Base-by-base conservation (phyloP, 2,329 filamentous ascomycete genomes). In the Bipolaris bicolor region DNA sequence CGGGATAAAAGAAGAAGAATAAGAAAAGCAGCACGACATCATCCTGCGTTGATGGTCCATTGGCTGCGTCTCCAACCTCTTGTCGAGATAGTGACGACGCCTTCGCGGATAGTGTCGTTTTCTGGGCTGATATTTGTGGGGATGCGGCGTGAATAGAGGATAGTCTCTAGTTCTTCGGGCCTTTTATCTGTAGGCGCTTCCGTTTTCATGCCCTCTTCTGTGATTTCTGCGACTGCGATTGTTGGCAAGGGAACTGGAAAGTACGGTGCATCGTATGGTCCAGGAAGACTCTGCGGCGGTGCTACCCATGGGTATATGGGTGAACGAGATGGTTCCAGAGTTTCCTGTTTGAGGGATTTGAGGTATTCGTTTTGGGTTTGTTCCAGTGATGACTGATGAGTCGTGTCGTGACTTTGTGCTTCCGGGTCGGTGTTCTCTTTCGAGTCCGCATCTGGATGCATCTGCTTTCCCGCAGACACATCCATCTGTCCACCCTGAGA, bases 21-120 rank as follows among this genome's bases (percentile, higher is more conserved):
- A 29, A 29, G 9, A 31, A 31, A 11, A 13, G 13, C 11, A 13
- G 13, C 9, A 10, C 26, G 29, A 31, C 29, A 13, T 75, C 72
- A 74, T 24, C 64, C 65, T 45, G 69, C 67, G 24, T 62, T 54
- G 5, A 76, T 68, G 3, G 68, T 71, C 74, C 74, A 76, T 51
- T 74, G 68, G 26, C 72, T 74, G 16, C 73, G 68, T 44, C 71
- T 64, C 73, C 73, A 75, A 45, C 72, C 71, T 48, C 69, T 64
- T 24, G 57, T 68, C 2, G 71, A 69, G 5, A 64, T 64, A 3
- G 70, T 74, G 44, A 69, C 61, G 7, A 64, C 70, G 18, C 70
- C 70, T 41, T 65, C 62, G 7, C 74, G 58, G 0, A 57, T 55
- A 1, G 54, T 26, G 47, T 66, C 58, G 10, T 49, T 47, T 3